Percentiles rank a stretch among this genome's conserved stretches.
These are phyloP conservation scores for Ophiosphaerella narmari DNA, from an alignment of 2,329 filamentous ascomycete species.

Conservation along the genomic window DNA sequence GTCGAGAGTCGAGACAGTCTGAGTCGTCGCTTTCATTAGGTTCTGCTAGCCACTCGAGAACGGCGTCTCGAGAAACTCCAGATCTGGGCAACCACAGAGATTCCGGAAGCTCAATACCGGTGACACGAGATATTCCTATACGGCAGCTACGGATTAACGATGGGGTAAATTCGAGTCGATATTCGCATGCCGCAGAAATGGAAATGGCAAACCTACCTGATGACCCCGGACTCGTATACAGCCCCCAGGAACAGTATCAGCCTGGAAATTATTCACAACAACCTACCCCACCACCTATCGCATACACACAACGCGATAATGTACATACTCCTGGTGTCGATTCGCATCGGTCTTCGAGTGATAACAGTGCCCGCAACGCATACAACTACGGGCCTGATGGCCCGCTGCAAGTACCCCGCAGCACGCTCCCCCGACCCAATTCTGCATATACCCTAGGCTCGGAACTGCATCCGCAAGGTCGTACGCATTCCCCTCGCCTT, in stretches of 20 bases:
- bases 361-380: slow-evolving; percentile 31
- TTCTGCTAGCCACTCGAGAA: slow-evolving; percentile 42
- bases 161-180: slow-evolving; percentile 35
- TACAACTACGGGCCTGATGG: slow-evolving; percentile 39
- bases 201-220: slow-evolving; percentile 34
- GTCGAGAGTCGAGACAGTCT: slow-evolving; percentile 41
- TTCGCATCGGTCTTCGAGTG: slow-evolving; percentile 38
- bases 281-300: slow-evolving; percentile 29
- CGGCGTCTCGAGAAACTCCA: slow-evolving; percentile 40
- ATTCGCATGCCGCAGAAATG: slow-evolving; percentile 39
- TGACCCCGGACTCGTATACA: slow-evolving; percentile 27
- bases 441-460: slow-evolving; percentile 78
- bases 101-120: slow-evolving; percentile 27
- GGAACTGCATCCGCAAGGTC: slow-evolving; percentile 68
- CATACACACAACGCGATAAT: slow-evolving; percentile 29
- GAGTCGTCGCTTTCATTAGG: slow-evolving; percentile 39
- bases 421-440: slow-evolving; percentile 68
- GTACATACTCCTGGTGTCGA: slow-evolving; percentile 32
- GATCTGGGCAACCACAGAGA: slow-evolving; percentile 30
- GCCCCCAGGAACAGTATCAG: slow-evolving; percentile 25
- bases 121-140: slow-evolving; percentile 41
- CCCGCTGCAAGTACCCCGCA: slow-evolving; percentile 53
- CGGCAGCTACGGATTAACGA: slow-evolving; percentile 42
- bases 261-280: slow-evolving; percentile 15
- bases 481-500: slow-evolving; percentile 59